phyloP scores from a whole-genome alignment of 768 basidiomycete species.

The Neoboletus brunneissimus region DNA sequence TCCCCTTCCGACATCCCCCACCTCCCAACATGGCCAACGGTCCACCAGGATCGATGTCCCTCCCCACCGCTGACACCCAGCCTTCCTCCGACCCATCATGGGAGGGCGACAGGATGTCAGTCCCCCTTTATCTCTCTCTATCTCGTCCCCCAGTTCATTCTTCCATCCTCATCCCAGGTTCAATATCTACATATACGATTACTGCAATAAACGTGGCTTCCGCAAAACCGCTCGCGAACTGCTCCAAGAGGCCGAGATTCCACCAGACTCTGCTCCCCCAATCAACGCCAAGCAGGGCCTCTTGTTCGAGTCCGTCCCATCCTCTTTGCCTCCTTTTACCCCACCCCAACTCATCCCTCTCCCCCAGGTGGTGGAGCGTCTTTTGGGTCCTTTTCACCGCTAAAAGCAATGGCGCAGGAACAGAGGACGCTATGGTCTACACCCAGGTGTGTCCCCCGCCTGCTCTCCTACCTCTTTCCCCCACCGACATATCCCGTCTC shows the following conservation, averaged over 20 bases:
- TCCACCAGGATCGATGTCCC: constrained; percentile 28
- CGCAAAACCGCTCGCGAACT: constrained; percentile 69
- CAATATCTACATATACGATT: constrained; percentile 87
- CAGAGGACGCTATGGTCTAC: constrained; percentile 73
- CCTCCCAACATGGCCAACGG: constrained; percentile 19
- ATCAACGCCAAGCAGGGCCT: constrained; percentile 83
- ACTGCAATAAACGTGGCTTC: constrained; percentile 78
- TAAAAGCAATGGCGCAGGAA: constrained; percentile 62
- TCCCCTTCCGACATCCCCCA: not conserved
- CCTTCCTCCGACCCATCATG: constrained; percentile 49
- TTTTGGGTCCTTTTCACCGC: constrained; percentile 86
- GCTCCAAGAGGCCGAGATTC: constrained; percentile 61
- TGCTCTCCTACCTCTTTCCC: constrained; percentile 1
- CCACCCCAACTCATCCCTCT: not conserved
- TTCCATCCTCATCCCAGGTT: constrained; percentile 50
- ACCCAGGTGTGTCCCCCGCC: constrained; percentile 50
- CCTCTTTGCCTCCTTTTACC: not conserved
- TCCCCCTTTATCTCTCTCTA: constrained; percentile 15
- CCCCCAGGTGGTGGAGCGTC: constrained; percentile 79
- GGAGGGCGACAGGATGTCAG: constrained; percentile 85
- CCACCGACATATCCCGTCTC: constrained; percentile 7
- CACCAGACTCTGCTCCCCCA: constrained; percentile 61
- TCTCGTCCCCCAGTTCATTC: constrained; percentile 4
- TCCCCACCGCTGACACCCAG: constrained; percentile 9
- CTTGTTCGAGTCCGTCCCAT: constrained; percentile 65